Base-by-base conservation (phyloP, 257 asterid genomes). In the Ocimum tenuiflorum region DNA sequence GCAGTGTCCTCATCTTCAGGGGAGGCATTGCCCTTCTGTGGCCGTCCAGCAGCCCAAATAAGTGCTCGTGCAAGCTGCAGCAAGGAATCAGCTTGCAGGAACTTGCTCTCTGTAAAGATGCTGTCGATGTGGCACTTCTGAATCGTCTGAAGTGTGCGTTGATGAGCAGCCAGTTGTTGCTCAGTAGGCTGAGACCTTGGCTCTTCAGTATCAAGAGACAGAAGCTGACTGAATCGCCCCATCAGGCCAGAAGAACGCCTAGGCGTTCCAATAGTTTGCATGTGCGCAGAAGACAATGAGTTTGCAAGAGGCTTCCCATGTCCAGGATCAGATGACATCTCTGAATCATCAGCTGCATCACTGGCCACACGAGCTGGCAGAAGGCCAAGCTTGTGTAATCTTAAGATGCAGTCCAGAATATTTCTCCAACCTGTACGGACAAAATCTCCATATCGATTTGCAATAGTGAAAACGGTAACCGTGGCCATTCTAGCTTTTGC, bases 361-460 rank as follows among this genome's bases (percentile, higher is more conserved):
- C 94, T 89, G 69, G 98, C 96, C 45, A 91, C 96, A 39, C 96
- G 92, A 70, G 98, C 98, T 50, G 98, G 96, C 53, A 91, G 89
- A 68, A 91, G 95, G 33, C 98, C 98, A 15, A 91, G 95, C 80
- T 91, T 91, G 80, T 91, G 98, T 79, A 91, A 63, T 68, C 95
- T 79, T 69, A 91, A 75, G 81, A 91, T 85, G 80, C 98, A 91
- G 74, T 89, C 96, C 69, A 91, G 72, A 51, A 89, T 87, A 67
- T 85, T 91, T 80, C 98, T 91, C 98, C 98, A 91, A 69, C 98
- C 98, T 22, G 92, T 81, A 23, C 89, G 95, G 18, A 91, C 82
- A 56, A 87, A 89, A 79, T 91, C 98, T 36, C 98, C 98, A 23
- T 89, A 91, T 64, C 89, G 80, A 71, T 91, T 91, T 42, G 96